Evolutionary conservation across 1,284 basidiomycete species (phyloP).

Genomic region (Apiotrichum mycotoxinovorans): DNA sequence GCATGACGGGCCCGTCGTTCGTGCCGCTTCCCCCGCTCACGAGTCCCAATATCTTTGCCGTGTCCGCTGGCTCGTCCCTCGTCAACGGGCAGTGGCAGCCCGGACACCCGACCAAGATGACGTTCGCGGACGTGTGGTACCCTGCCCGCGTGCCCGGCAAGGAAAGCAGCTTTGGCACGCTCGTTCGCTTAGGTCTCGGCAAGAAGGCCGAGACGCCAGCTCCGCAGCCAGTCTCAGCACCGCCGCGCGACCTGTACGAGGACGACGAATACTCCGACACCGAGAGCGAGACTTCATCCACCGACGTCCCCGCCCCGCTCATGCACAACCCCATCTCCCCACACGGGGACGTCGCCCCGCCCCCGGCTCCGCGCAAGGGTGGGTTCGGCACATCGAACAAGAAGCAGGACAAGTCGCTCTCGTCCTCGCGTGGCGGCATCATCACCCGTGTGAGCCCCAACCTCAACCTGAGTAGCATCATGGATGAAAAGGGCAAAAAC

Average conservation of each 20-base stretch:
- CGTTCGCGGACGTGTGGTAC: constrained; percentile 42
- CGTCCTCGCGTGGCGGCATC: constrained; percentile 15
- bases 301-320: constrained; percentile 3
- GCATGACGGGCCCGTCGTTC: constrained; percentile 17
- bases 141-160: constrained; percentile 31
- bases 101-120: constrained; percentile 31
- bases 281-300: constrained; percentile 10
- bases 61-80: constrained; percentile 33
- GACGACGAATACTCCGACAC: constrained; percentile 18
- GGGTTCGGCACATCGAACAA: constrained; percentile 6
- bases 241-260: constrained; percentile 13
- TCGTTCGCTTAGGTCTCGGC: constrained; percentile 20
- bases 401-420: constrained; percentile 15
- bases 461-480: constrained; percentile 62
- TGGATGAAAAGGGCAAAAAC: constrained; percentile 64
- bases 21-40: constrained; percentile 16
- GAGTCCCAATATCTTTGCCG: constrained; percentile 21
- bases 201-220: constrained; percentile 12
- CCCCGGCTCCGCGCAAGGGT: constrained; percentile 8
- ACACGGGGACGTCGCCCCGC: neutral
- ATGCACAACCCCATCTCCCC: constrained; percentile 6
- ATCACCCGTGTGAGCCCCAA: constrained; percentile 23
- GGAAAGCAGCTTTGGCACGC: constrained; percentile 34
- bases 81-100: constrained; percentile 46
- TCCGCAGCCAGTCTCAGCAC: neutral